Conservation (phyloP, 192 early-diverging fungal species). For the Diversispora epigaea region DNA sequence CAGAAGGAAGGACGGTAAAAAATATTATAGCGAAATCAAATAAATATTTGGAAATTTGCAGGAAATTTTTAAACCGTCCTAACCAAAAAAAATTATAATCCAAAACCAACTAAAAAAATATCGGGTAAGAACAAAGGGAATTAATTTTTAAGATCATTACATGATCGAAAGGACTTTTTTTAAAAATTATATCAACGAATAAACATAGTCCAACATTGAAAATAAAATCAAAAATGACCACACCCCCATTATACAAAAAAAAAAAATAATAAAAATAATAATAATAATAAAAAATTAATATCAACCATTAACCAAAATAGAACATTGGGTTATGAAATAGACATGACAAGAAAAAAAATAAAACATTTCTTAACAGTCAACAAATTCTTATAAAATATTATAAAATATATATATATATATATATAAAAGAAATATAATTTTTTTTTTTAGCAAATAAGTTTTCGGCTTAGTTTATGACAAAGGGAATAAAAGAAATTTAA, state of each 20-base stretch:
- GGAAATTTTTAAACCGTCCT: background rate
- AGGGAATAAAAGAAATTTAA: constrained; percentile 6
- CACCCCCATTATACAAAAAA: background rate
- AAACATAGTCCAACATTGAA: constrained; percentile 9
- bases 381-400: background rate
- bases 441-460: constrained; percentile 6
- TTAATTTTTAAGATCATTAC: constrained; percentile 2
- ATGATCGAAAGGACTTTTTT: background rate
- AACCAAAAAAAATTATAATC: background rate
- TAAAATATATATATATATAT: background rate
- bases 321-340: constrained; percentile 1
- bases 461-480: background rate
- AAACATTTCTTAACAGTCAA: too few species aligned
- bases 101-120: constrained; percentile 5
- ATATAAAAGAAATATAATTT: background rate
- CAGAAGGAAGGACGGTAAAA: background rate
- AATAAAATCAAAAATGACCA: background rate
- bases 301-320: constrained; percentile 15
- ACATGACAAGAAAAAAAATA: constrained; percentile 1
- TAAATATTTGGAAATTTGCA: background rate
- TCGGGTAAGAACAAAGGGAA: constrained; percentile 5
- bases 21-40: background rate
- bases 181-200: background rate
- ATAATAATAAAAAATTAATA: background rate
- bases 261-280: background rate